Evolutionary conservation across 257 asterid genomes (phyloP), one percentile per base, ranked within the genome.

Genomic region (Primulina eburnea): DNA sequence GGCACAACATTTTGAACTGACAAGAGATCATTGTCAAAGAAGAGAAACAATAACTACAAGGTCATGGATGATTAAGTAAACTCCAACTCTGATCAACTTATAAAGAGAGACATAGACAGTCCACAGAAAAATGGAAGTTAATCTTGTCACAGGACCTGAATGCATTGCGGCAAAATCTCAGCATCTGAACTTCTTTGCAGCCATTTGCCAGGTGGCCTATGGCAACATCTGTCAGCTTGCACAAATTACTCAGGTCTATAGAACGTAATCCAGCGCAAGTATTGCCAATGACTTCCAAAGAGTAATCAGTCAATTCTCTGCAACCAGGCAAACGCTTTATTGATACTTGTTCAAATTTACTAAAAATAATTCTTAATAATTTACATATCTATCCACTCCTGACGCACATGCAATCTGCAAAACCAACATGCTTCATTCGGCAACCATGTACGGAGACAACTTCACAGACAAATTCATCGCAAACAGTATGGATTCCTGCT

Each of bases 161-260:
- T 69, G 70, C 57, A 79, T 82, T 88, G 69, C 90, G 90, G 65
- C 92, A 71, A 52, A 90, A 60, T 73, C 81, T 92, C 73, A 92
- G 86, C 58, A 60, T 72, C 63, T 83, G 86, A 78, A 92, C 73
- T 59, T 81, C 82, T 72, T 58, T 82, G 71, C 98, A 90, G 68
- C 98, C 96, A 84, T 86, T 92, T 60, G 97, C 95, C 76, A 90
- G 96, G 73, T 82, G 85, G 35, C 85, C 95, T 20, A 92, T 34
- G 68, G 97, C 88, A 75, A 80, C 61, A 81, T 92, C 98, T 18
- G 97, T 88, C 87, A 92, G 81, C 67, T 81, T 87, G 79, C 65
- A 17, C 83, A 92, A 73, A 71, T 87, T 87, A 2, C 79, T 60
- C 12, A 92, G 84, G 85, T 92, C 96, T 62, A 92, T 61, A 30